Conservation (phyloP, 2,329 filamentous ascomycete species). For the Beauveria brongniartii region DNA sequence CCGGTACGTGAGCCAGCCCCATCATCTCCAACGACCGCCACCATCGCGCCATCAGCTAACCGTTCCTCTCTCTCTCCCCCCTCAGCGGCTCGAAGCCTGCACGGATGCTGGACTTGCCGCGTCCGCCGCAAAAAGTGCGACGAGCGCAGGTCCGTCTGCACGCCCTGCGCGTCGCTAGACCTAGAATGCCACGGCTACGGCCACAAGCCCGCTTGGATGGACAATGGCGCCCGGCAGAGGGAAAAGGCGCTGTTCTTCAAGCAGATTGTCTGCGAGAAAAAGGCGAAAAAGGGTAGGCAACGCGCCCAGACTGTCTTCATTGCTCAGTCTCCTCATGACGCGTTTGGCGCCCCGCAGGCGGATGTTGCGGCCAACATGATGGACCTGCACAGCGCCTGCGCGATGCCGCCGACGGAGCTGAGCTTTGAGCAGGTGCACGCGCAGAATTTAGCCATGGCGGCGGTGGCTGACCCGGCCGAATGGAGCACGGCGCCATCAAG, state of each 20-base stretch:
- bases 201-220: background rate
- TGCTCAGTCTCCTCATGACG: background rate
- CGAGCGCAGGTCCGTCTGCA: background rate
- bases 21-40: background rate
- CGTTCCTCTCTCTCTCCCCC: background rate
- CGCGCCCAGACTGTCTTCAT: background rate
- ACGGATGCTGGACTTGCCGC: background rate
- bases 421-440: background rate
- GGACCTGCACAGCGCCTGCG: background rate
- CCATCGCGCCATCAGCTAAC: background rate
- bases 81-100: background rate
- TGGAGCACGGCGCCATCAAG: background rate
- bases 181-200: background rate
- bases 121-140: background rate
- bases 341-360: background rate
- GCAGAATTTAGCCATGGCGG: background rate
- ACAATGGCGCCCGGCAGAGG: background rate
- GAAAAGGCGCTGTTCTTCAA: background rate
- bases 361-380: background rate
- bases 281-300: background rate
- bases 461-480: background rate
- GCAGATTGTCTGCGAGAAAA: background rate
- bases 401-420: background rate
- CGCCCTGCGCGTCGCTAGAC: background rate
- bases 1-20: background rate